Evolutionary conservation across 73 alveolate genomes (phyloP).

Genomic region (Uronychia setigera): DNA sequence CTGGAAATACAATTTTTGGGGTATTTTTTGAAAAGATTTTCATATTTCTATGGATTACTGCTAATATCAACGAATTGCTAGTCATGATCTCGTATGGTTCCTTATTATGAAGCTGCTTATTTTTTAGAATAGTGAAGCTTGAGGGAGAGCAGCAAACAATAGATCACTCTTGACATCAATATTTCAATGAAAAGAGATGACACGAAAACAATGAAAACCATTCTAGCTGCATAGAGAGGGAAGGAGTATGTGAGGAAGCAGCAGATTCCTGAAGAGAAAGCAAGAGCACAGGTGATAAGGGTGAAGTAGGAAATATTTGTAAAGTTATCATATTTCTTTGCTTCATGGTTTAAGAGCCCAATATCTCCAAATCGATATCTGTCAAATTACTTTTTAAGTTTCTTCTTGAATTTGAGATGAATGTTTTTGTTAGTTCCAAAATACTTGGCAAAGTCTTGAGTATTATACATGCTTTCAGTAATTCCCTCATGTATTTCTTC

Average conservation of each 20-base stretch:
- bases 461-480: background rate
- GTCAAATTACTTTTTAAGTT: background rate
- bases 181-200: background rate
- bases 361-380: background rate
- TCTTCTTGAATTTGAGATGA: background rate
- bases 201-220: background rate
- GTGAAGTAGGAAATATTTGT: background rate
- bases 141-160: background rate
- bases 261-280: background rate
- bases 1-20: conserved; percentile 13
- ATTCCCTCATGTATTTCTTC: background rate
- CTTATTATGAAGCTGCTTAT: background rate
- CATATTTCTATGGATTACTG: background rate
- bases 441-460: background rate
- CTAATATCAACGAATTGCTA: conserved; percentile 5
- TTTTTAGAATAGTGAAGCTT: background rate
- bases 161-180: conserved; percentile 1
- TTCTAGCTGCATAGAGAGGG: background rate
- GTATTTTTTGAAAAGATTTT: conserved; percentile 9
- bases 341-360: conserved; percentile 11
- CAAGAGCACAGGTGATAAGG: conserved; percentile 9
- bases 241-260: conserved; percentile 9
- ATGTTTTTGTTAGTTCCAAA: background rate
- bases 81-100: background rate
- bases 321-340: background rate